Percentiles rank a stretch among this genome's conserved stretches.
Evolutionary conservation across 208 protist genomes (phyloP).

Genomic region (Crithidia bombi): DNA sequence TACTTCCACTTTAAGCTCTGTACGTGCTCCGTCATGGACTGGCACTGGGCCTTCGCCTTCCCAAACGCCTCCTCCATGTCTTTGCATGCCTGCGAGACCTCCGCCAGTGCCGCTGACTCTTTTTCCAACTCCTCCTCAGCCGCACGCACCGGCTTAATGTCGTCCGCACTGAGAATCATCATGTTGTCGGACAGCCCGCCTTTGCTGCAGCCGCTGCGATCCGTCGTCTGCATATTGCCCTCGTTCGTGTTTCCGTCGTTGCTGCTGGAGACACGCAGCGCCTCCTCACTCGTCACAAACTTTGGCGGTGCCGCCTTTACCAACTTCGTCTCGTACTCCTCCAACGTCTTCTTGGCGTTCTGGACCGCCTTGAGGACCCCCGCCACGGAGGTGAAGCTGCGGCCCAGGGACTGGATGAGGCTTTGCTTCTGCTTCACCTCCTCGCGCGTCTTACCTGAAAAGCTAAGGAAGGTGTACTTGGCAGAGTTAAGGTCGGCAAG

Average conservation of each 20-base stretch:
- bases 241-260: not conserved
- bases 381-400: conserved; percentile 41
- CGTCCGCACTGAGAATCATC: conserved; percentile 42
- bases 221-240: not conserved
- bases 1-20: conserved; percentile 45
- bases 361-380: conserved; percentile 28
- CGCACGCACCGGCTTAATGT: conserved; percentile 44
- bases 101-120: conserved; percentile 25
- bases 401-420: conserved; percentile 62
- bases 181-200: conserved; percentile 12
- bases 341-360: conserved; percentile 36
- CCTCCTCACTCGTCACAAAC: conserved; percentile 47
- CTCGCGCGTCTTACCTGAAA: conserved; percentile 66
- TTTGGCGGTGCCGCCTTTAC: conserved; percentile 45
- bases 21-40: conserved; percentile 51
- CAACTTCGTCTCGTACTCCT: conserved; percentile 54
- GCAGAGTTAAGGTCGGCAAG: conserved; percentile 66
- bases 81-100: conserved; percentile 26
- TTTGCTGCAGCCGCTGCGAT: not conserved
- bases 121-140: conserved; percentile 40
- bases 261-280: conserved; percentile 11
- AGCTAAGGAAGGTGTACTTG: conserved; percentile 75
- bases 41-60: conserved; percentile 30
- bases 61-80: conserved; percentile 37
- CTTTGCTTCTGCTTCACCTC: conserved; percentile 74